Conservation (phyloP, 495 filamentous ascomycete species). For the Annulohypoxylon bovei region DNA sequence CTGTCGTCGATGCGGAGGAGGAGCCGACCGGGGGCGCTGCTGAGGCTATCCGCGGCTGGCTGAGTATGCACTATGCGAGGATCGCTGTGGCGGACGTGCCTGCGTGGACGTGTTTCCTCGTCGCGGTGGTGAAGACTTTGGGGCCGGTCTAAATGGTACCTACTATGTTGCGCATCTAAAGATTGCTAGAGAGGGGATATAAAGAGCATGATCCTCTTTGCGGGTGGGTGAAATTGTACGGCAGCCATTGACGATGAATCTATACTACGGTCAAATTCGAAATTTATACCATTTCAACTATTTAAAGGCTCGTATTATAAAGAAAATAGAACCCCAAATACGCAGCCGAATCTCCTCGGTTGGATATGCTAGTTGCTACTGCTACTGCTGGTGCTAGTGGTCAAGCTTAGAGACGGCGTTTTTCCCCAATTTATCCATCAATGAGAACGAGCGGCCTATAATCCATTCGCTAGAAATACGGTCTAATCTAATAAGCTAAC, state of each 20-base stretch:
- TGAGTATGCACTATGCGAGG: slow-evolving; percentile 37
- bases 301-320: background rate
- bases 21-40: slow-evolving; percentile 16
- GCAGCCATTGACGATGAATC: background rate
- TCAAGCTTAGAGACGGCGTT: slow-evolving; percentile 16
- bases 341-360: background rate
- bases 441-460: slow-evolving; percentile 18
- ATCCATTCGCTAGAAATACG: slow-evolving; percentile 17
- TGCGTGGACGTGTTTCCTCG: slow-evolving; percentile 43
- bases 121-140: slow-evolving; percentile 39
- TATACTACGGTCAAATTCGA: background rate
- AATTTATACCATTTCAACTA: background rate
- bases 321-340: background rate
- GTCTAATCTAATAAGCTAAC: background rate
- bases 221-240: background rate
- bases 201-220: background rate
- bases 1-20: slow-evolving; percentile 33
- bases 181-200: background rate
- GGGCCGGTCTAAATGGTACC: slow-evolving; percentile 17
- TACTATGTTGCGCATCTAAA: background rate
- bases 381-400: background rate
- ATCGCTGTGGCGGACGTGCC: slow-evolving; percentile 39
- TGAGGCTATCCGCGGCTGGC: slow-evolving; percentile 33
- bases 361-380: background rate
- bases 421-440: slow-evolving; percentile 39